Conservation (phyloP, 345 rosid species). For the Acer saccharum region DNA sequence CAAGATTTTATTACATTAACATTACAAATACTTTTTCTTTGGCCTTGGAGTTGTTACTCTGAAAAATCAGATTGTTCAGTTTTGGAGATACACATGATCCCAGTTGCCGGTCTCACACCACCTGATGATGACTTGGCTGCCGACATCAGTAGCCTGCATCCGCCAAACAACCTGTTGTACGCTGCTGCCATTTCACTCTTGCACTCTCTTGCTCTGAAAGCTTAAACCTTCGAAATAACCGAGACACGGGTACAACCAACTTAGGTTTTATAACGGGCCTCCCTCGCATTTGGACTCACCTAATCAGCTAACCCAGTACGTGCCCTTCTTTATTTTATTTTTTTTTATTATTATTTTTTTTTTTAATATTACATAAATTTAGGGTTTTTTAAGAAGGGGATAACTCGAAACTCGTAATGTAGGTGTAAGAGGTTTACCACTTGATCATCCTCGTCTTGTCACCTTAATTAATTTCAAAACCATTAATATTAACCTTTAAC, state of each 20-base stretch:
- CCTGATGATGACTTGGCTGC: conserved; percentile 1
- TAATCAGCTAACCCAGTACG: neutral
- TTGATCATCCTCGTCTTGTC: too few relatives aligned
- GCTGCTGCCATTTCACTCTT: conserved; percentile 1
- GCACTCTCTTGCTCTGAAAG: neutral
- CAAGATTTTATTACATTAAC: neutral
- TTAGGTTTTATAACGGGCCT: too few relatives aligned
- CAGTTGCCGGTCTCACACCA: neutral
- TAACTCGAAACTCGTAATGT: too few relatives aligned
- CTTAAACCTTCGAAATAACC: conserved; percentile 1
- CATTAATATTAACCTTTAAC: too few relatives aligned
- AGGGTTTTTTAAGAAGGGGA: too few relatives aligned
- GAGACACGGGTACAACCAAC: too few relatives aligned
- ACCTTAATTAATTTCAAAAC: too few relatives aligned
- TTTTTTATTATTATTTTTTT: too few relatives aligned
- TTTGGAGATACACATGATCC: conserved; percentile 26
- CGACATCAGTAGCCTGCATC: conserved; percentile 15
- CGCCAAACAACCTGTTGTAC: conserved; percentile 5
- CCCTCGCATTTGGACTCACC: neutral
- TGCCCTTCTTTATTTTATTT: too few relatives aligned
- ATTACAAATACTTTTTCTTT: neutral
- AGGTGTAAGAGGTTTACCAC: too few relatives aligned
- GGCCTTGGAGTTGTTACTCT: too few relatives aligned
- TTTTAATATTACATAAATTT: too few relatives aligned
- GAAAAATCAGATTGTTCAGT: conserved; percentile 22